Evolutionary conservation across 176 grass and related monocot genomes (phyloP), one percentile per base, ranked within the genome.

Genomic region (Cenchrus purpureus): DNA sequence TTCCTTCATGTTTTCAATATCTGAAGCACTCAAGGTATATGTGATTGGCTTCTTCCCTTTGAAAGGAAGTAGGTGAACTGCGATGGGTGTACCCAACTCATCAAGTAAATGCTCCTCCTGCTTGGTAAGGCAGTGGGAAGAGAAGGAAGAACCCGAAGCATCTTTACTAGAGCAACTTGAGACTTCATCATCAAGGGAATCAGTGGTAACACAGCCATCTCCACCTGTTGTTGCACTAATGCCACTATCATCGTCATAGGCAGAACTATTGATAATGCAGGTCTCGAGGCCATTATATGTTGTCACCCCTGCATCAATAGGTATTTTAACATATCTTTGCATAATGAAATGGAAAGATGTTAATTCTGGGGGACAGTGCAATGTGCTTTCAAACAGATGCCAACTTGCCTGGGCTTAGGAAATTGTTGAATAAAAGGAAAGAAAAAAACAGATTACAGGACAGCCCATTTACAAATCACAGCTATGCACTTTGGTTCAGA

Each of bases 91-190:
- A 75, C 81, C 87, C 80, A 81, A 80, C 29, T 90, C 91, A 77
- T 86, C 80, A 82, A 95, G 91, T 9, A 83, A 86, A 71, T 89
- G 81, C 54, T 91, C 92, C 63, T 92, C 91, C 68, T 93, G 91
- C 86, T 93, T 97, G 68, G 74, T 81, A 76, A 92, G 83, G 83
- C 91, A 91, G 6, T 92, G 91, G 10, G 91, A 95, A 48, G 91
- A 90, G 76, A 93, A 93, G 22, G 92, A 98, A 86, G 92, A 93
- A 7, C 85, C 84, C 12, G 45, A 65, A 48, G 80, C 86, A 79
- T 95, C 95, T 83, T 98, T 98, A 84, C 91, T 95, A 2, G 97
- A 98, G 79, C 91, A 99, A 88, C 90, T 96, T 67, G 97, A 99
- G 37, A 77, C 91, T 79, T 96, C 97, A 72, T 96, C 97, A 12